These are phyloP conservation scores for Lipomyces spencermartinsiae DNA, from an alignment of 805 yeast species.

Conservation along the genomic window DNA sequence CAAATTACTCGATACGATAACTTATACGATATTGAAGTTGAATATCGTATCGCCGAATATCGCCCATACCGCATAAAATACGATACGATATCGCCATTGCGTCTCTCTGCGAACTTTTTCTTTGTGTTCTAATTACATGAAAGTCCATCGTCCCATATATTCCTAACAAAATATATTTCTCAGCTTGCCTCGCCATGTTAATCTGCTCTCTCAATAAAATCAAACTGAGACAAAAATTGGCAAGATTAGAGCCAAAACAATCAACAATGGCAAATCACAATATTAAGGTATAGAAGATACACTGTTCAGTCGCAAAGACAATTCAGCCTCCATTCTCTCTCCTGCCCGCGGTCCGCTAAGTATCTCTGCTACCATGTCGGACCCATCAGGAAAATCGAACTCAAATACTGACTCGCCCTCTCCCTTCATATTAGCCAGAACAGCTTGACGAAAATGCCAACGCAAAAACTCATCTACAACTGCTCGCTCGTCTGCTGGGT, in stretches of 20 bases:
- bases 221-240: background rate
- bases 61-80: too few species aligned
- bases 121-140: background rate
- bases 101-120: background rate
- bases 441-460: conserved; percentile 7
- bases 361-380: conserved; percentile 5
- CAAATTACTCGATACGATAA: too few species aligned
- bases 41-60: too few species aligned
- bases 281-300: background rate
- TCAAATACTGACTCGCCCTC: conserved; percentile 7
- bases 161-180: background rate
- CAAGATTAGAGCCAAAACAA: background rate
- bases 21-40: too few species aligned
- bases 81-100: too few species aligned
- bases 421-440: conserved; percentile 1
- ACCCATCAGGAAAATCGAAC: conserved; percentile 7
- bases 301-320: background rate
- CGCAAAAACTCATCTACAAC: conserved; percentile 7
- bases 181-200: conserved; percentile 4
- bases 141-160: too few species aligned
- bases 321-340: conserved; percentile 8
- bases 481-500: background rate
- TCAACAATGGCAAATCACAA: background rate
- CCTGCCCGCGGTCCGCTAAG: conserved; percentile 6
- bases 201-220: background rate